These are phyloP conservation scores for Yamadazyma endophytica DNA, from an alignment of 805 yeast species.

Conservation along the genomic window DNA sequence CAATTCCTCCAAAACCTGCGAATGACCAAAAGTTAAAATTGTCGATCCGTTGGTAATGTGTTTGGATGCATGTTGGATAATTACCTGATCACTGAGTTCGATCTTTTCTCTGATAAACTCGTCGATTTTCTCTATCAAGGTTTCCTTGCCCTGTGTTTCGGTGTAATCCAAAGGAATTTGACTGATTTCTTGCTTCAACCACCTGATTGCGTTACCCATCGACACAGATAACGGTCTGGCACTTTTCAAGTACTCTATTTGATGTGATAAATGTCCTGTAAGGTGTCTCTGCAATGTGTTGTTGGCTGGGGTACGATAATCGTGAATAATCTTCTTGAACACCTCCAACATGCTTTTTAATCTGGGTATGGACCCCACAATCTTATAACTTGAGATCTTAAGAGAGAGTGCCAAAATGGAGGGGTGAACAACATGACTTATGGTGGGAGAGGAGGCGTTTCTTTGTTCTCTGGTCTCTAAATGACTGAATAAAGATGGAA, in stretches of 20 bases:
- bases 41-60: constrained; percentile 77
- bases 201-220: constrained; percentile 97
- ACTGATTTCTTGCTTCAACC: constrained; percentile 94
- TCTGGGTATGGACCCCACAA: constrained; percentile 87
- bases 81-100: constrained; percentile 76
- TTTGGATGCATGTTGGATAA: constrained; percentile 71
- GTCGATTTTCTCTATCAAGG: constrained; percentile 65
- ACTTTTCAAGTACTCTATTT: constrained; percentile 85
- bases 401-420: constrained; percentile 73
- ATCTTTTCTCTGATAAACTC: constrained; percentile 81
- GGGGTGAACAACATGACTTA: constrained; percentile 79
- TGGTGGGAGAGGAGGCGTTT: constrained; percentile 51
- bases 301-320: constrained; percentile 80
- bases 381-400: constrained; percentile 74
- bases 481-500: constrained; percentile 71
- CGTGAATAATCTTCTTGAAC: constrained; percentile 72
- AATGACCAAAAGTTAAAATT: constrained; percentile 82
- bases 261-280: constrained; percentile 83
- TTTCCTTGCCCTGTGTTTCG: constrained; percentile 64
- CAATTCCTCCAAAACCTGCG: constrained; percentile 74
- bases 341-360: constrained; percentile 81
- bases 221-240: constrained; percentile 89
- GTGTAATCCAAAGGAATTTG: constrained; percentile 68
- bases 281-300: constrained; percentile 84
- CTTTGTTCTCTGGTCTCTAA: constrained; percentile 77